Conservation (phyloP, 805 yeast species). For the Pichia pseudocactophila region DNA sequence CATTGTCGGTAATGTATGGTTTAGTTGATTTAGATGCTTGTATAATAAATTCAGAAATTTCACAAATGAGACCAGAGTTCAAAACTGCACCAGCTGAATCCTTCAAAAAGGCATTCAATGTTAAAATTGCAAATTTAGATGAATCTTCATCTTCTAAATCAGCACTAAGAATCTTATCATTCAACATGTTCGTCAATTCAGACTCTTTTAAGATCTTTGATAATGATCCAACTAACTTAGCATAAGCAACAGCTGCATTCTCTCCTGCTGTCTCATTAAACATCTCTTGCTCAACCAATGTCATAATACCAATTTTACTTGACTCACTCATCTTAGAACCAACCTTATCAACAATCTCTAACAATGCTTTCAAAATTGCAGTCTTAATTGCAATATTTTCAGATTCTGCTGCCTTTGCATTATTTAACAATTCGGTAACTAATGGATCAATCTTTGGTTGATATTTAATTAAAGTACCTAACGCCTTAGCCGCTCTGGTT, state of each 20-base stretch:
- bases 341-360: constrained; percentile 73
- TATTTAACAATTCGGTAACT: constrained; percentile 71
- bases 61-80: constrained; percentile 39
- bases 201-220: constrained; percentile 56
- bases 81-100: constrained; percentile 65
- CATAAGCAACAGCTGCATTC: constrained; percentile 69
- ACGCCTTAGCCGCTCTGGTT: constrained; percentile 77
- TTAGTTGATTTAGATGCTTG: constrained; percentile 34
- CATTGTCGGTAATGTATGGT: constrained; percentile 61
- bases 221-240: constrained; percentile 68
- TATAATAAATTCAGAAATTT: constrained; percentile 41
- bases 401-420: constrained; percentile 49
- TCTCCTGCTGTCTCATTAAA: constrained; percentile 27
- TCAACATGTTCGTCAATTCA: constrained; percentile 55
- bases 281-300: constrained; percentile 67
- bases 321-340: constrained; percentile 70
- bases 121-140: constrained; percentile 56
- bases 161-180: constrained; percentile 46
- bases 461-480: constrained; percentile 78
- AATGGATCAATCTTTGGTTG: constrained; percentile 94
- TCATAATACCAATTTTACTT: constrained; percentile 59
- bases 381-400: constrained; percentile 61
- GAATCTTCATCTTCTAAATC: constrained; percentile 31
- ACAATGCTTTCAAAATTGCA: constrained; percentile 76
- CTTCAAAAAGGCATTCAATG: constrained; percentile 71